phyloP scores from a whole-genome alignment of 1,284 basidiomycete genomes.

The Pterulicium gracile region DNA sequence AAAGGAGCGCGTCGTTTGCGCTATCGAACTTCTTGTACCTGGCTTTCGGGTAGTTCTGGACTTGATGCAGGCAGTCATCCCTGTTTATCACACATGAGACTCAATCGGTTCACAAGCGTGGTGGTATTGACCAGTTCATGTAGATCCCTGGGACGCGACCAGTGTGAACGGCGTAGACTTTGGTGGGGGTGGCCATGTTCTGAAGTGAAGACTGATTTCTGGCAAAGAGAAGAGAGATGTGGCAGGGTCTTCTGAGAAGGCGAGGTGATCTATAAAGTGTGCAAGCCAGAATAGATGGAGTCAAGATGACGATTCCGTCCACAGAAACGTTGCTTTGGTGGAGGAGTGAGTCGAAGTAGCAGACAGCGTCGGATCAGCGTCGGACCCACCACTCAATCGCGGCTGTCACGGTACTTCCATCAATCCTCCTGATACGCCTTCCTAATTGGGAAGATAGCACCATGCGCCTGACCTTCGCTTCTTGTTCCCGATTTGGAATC shows the following conservation, averaged over 20 bases:
- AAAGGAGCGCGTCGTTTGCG: constrained; percentile 38
- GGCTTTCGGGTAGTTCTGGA: constrained; percentile 44
- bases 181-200: constrained; percentile 20
- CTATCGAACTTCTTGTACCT: constrained; percentile 55
- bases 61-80: constrained; percentile 49
- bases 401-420: neutral
- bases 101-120: neutral
- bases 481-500: neutral
- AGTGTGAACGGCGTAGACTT: constrained; percentile 28
- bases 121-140: constrained; percentile 22
- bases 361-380: too few relatives aligned
- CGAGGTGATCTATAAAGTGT: neutral
- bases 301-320: neutral
- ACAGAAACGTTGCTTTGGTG: too few relatives aligned
- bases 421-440: too few relatives aligned
- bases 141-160: constrained; percentile 28
- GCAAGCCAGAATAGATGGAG: neutral
- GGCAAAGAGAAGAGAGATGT: constrained; percentile 8
- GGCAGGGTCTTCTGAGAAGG: constrained; percentile 5
- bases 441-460: neutral
- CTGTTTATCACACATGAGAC: constrained; percentile 19
- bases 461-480: neutral
- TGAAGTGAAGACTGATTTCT: too few relatives aligned
- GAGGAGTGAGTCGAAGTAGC: too few relatives aligned
- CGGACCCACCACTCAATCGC: too few relatives aligned